A percentile compares a stretch with the other conserved stretches of the same genome.
phyloP scores from a whole-genome alignment of 2,329 filamentous ascomycete genomes.

The Diaporthe citri region DNA sequence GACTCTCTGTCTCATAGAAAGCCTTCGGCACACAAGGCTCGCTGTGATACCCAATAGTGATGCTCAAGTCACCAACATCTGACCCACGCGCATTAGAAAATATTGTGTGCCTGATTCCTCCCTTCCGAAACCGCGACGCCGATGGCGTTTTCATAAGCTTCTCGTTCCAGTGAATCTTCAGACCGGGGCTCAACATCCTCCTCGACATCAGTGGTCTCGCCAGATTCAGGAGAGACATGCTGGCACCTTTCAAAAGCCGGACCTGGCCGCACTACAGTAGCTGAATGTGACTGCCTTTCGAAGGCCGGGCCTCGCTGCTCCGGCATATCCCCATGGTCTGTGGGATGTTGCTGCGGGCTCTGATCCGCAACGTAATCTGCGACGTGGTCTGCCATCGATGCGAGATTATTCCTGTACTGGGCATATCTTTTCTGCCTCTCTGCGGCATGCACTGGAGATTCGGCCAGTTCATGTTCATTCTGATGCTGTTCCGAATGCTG shows the following conservation, averaged over 20 bases:
- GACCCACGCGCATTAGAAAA: background rate
- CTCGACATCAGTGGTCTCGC: background rate
- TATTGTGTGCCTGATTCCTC: background rate
- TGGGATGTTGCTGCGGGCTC: no score
- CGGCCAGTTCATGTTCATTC: background rate
- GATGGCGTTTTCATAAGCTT: background rate
- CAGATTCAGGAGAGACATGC: background rate
- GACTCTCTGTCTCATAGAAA: background rate
- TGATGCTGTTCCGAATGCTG: background rate
- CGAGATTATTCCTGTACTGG: background rate
- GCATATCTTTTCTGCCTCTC: background rate
- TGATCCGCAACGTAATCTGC: background rate
- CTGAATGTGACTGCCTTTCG: background rate
- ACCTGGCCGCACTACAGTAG: background rate
- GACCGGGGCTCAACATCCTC: background rate
- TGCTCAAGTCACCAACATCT: background rate
- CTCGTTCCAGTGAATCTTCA: background rate
- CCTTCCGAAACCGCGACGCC: background rate
- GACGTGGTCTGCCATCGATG: background rate
- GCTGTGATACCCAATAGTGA: background rate
- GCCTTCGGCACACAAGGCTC: background rate
- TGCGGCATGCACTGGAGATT: background rate
- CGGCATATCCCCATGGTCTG: background rate
- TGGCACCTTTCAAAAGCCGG: background rate
- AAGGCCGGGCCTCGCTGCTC: background rate